Percentiles rank a stretch among this genome's conserved stretches.
These are phyloP conservation scores for Elsinoe necatrix DNA, from an alignment of 2,329 filamentous ascomycete genomes.

Conservation along the genomic window DNA sequence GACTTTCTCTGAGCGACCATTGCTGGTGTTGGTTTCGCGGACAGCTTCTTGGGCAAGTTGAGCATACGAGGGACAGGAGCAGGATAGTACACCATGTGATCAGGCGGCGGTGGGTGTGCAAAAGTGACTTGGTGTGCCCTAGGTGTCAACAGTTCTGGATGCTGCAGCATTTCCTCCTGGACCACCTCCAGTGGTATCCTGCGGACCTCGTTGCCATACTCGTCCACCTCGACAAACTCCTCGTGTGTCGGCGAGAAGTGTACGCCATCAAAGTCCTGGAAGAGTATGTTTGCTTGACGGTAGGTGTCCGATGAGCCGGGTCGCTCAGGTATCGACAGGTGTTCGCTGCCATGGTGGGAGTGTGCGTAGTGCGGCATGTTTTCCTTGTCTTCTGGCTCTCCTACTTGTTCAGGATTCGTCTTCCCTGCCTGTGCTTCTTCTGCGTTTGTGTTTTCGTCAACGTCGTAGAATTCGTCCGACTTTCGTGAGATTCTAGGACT, in stretches of 20 bases:
- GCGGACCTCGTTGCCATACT: slow-evolving; percentile 28
- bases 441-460: neutral
- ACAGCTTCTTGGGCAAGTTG: slow-evolving; percentile 81
- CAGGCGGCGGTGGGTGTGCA: slow-evolving; percentile 52
- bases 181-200: slow-evolving; percentile 19
- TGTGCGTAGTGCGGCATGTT: slow-evolving; percentile 1
- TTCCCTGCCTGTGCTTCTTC: neutral
- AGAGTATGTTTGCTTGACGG: slow-evolving; percentile 58
- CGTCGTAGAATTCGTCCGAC: neutral
- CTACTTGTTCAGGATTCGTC: neutral
- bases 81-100: slow-evolving; percentile 89
- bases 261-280: slow-evolving; percentile 74
- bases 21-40: slow-evolving; percentile 57
- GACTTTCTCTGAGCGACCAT: slow-evolving; percentile 64
- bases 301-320: slow-evolving; percentile 51
- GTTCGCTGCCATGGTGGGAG: slow-evolving; percentile 8
- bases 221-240: slow-evolving; percentile 27
- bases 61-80: slow-evolving; percentile 90
- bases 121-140: slow-evolving; percentile 48
- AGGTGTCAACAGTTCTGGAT: slow-evolving; percentile 23
- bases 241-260: slow-evolving; percentile 55
- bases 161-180: slow-evolving; percentile 1
- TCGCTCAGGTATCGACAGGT: slow-evolving; percentile 31
- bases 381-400: slow-evolving; percentile 12
- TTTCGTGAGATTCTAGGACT: neutral